These are phyloP conservation scores for Linderina pennispora DNA, from an alignment of 192 early-diverging fungal species.

Conservation along the genomic window DNA sequence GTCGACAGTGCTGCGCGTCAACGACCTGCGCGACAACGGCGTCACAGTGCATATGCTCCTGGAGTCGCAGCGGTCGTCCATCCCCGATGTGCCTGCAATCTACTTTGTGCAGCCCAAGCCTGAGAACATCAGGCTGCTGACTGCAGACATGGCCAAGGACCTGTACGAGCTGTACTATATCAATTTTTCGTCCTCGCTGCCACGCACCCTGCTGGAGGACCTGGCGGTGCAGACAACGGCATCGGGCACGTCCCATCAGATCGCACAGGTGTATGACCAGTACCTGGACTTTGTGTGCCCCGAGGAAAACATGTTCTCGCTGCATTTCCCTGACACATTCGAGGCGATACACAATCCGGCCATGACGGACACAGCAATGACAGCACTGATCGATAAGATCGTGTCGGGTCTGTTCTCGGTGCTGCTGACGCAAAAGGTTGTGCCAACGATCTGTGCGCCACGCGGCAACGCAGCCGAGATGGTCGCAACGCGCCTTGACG, in stretches of 20 bases:
- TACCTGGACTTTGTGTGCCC: conserved; percentile 92
- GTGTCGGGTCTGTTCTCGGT: conserved; percentile 84
- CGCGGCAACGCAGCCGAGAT: conserved; percentile 90
- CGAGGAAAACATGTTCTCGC: conserved; percentile 88
- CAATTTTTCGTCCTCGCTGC: conserved; percentile 86
- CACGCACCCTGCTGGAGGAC: conserved; percentile 87
- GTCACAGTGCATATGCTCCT: conserved; percentile 97
- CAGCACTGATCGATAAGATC: conserved; percentile 70
- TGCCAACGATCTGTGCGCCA: conserved; percentile 89
- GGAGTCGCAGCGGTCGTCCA: conserved; percentile 73
- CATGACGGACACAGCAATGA: conserved; percentile 76
- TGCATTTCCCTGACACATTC: conserved; percentile 79
- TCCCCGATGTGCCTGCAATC: conserved; percentile 94
- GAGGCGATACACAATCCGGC: conserved; percentile 76
- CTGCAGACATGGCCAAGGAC: conserved; percentile 79
- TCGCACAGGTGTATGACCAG: conserved; percentile 95
- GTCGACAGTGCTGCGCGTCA: conserved; percentile 93
- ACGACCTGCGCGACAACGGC: conserved; percentile 91
- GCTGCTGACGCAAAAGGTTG: conserved; percentile 78
- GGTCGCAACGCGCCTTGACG: conserved; percentile 85
- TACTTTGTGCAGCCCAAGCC: conserved; percentile 91
- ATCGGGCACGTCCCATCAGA: conserved; percentile 65
- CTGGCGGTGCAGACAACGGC: conserved; percentile 79
- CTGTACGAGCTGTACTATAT: conserved; percentile 96
- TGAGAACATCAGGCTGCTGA: conserved; percentile 76